A percentile compares a stretch with the other conserved stretches of the same genome.
Conservation (phyloP, 2,329 filamentous ascomycete species). For the Aspergillus oerlinghausenensis region DNA sequence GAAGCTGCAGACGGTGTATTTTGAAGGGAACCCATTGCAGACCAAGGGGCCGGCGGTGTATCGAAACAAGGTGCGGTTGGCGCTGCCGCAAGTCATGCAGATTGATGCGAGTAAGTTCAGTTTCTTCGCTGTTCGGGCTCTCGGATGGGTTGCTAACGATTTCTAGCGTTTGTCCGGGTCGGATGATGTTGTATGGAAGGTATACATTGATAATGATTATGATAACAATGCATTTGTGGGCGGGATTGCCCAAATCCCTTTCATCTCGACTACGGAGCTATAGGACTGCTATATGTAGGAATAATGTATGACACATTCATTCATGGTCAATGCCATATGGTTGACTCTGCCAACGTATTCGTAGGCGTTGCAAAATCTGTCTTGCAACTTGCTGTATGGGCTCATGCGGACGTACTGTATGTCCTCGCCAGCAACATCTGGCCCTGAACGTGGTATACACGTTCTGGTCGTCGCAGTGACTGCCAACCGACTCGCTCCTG, state of each 20-base stretch:
- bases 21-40: conserved; percentile 92
- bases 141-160: neutral
- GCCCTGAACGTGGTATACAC: neutral
- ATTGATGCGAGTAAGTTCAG: conserved; percentile 79
- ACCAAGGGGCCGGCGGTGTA: conserved; percentile 75
- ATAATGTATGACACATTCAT: neutral
- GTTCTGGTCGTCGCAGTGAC: neutral
- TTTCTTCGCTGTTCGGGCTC: conserved; percentile 6
- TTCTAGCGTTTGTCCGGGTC: conserved; percentile 9
- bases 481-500: neutral
- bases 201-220: neutral
- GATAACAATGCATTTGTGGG: neutral
- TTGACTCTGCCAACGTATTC: neutral
- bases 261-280: neutral
- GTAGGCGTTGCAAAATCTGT: neutral
- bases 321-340: neutral
- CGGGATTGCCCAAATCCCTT: neutral
- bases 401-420: no score
- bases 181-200: conserved; percentile 2
- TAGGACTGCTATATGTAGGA: neutral
- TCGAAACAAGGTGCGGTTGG: conserved; percentile 85
- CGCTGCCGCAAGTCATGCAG: conserved; percentile 81
- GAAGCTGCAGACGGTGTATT: conserved; percentile 82
- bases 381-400: neutral
- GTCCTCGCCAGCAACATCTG: neutral